Conservation (phyloP, 331 rosid genomes). For the Pyrus hybrid region DNA sequence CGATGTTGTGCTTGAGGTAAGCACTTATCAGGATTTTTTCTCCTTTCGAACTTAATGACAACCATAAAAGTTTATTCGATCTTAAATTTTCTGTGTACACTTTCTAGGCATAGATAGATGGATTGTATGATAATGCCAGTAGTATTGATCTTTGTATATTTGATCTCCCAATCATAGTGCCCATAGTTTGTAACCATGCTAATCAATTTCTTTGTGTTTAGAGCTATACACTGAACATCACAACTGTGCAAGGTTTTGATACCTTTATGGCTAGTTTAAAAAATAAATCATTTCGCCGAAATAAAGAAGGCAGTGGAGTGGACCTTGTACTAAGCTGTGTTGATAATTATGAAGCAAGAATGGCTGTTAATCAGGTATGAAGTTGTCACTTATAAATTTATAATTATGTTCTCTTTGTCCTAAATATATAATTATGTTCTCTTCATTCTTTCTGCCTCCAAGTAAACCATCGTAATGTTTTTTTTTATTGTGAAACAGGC, state of each 20-base stretch:
- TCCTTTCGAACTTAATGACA: conserved; percentile 3
- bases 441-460: neutral
- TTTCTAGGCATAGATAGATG: neutral
- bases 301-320: conserved; percentile 73
- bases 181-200: conserved; percentile 6
- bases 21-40: neutral
- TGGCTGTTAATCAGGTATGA: conserved; percentile 95
- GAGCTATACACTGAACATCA: conserved; percentile 93
- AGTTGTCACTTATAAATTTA: neutral
- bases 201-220: conserved; percentile 25
- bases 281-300: conserved; percentile 61
- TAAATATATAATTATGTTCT: neutral
- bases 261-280: conserved; percentile 69
- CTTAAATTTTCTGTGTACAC: neutral
- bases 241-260: conserved; percentile 86
- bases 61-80: neutral
- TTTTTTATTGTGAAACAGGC: conserved; percentile 42
- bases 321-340: conserved; percentile 96
- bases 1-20: conserved; percentile 86
- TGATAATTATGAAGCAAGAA: conserved; percentile 98
- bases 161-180: neutral
- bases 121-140: neutral
- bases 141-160: neutral
- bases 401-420: neutral
- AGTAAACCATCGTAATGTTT: neutral